Conservation (phyloP, 164 flowering plant genomes). For the Stephania japonica region DNA sequence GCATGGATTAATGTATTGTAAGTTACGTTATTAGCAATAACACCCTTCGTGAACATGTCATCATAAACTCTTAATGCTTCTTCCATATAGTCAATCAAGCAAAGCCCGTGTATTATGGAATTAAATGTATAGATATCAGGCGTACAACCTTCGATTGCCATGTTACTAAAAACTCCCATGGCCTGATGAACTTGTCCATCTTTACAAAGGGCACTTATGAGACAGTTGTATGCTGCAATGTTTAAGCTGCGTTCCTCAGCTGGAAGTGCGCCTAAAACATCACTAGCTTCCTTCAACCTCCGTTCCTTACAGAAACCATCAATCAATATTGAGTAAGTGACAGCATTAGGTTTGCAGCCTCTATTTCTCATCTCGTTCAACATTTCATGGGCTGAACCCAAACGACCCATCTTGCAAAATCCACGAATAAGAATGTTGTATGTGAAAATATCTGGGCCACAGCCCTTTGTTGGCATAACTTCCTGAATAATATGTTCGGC, state of each 20-base stretch:
- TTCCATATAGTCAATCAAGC: constrained; percentile 50
- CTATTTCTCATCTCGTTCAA: constrained; percentile 47
- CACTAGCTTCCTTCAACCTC: constrained; percentile 40
- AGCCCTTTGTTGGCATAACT: constrained; percentile 36
- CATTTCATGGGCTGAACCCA: constrained; percentile 56
- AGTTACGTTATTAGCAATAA: constrained; percentile 75
- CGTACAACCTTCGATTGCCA: constrained; percentile 61
- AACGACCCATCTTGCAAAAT: constrained; percentile 52
- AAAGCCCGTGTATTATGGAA: constrained; percentile 64
- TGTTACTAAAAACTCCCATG: constrained; percentile 35
- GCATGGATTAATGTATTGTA: constrained; percentile 78
- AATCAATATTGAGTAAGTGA: constrained; percentile 66
- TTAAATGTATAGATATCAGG: constrained; percentile 79
- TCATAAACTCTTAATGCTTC: constrained; percentile 50
- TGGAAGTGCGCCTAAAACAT: constrained; percentile 48
- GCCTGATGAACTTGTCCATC: constrained; percentile 48
- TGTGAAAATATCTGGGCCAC: constrained; percentile 58
- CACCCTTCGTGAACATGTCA: constrained; percentile 77
- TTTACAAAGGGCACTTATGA: constrained; percentile 64
- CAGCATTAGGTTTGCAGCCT: constrained; percentile 57
- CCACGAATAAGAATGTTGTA: constrained; percentile 61
- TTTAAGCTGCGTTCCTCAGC: constrained; percentile 46
- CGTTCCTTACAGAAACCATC: constrained; percentile 74
- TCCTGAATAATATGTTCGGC: constrained; percentile 50
- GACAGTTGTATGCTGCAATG: constrained; percentile 66